Evolutionary conservation across 305 asterid genomes (phyloP).

Genomic region (Fraxinus sp.): DNA sequence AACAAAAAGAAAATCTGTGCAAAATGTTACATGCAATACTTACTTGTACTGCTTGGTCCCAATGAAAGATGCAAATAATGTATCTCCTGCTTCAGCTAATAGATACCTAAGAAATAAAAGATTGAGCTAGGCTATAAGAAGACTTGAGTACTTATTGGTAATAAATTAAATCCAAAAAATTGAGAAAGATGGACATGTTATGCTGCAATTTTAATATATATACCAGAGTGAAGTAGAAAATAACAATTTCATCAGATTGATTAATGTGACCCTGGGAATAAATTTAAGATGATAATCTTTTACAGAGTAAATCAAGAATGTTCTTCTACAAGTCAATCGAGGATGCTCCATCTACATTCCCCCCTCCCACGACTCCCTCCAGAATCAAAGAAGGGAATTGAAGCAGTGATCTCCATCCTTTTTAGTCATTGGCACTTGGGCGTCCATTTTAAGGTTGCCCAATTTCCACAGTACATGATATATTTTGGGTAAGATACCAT

Average conservation of each 20-base stretch:
- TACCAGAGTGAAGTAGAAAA: neutral
- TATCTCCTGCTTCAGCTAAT: conserved; percentile 95
- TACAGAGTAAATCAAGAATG: neutral
- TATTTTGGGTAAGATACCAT: neutral
- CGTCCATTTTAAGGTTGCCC: neutral
- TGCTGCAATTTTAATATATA: neutral
- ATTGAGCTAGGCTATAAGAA: conserved; percentile 16
- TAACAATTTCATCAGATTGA: neutral
- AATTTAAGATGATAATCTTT: neutral
- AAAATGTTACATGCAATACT: conserved; percentile 29
- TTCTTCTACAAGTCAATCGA: neutral
- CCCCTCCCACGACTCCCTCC: neutral
- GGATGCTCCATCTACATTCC: neutral
- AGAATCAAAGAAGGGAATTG: neutral
- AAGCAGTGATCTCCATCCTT: neutral
- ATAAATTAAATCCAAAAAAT: conserved; percentile 10
- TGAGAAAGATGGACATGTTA: neutral
- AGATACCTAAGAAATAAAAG: conserved; percentile 58
- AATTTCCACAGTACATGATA: neutral
- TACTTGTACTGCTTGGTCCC: conserved; percentile 98
- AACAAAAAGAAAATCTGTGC: conserved; percentile 19
- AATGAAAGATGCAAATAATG: conserved; percentile 92
- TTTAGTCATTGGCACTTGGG: neutral
- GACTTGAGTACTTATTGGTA: neutral
- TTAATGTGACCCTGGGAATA: neutral